Conservation (phyloP, 2,329 filamentous ascomycete species). For the Fusarium brevicatenulatum region DNA sequence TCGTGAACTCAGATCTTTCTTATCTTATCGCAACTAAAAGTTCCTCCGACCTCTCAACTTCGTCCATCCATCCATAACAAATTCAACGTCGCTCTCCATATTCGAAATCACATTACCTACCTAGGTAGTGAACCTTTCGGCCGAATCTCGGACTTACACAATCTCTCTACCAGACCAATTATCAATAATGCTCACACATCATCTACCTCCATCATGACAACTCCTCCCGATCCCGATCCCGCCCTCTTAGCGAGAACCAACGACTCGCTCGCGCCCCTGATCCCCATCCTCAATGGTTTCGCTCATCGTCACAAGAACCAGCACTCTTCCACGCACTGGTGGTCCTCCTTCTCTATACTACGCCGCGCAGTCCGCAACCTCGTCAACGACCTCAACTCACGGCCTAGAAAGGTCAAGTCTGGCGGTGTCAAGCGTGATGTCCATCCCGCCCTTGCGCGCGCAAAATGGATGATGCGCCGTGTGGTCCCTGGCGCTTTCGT, state of each 20-base stretch:
- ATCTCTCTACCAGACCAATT: not conserved
- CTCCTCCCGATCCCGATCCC: not conserved
- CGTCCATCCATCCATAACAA: not conserved
- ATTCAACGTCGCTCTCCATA: slow-evolving; percentile 15
- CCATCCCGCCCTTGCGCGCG: slow-evolving; percentile 34
- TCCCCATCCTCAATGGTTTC: slow-evolving; percentile 74
- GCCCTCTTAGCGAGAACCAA: slow-evolving; percentile 29
- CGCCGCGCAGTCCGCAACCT: slow-evolving; percentile 73
- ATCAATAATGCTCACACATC: slow-evolving; percentile 9
- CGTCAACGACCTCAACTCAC: slow-evolving; percentile 38
- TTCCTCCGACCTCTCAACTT: not conserved
- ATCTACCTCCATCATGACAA: slow-evolving; percentile 19
- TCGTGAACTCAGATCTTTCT: not conserved
- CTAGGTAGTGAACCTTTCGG: not conserved
- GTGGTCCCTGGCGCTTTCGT: slow-evolving; percentile 50
- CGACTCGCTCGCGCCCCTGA: slow-evolving; percentile 51
- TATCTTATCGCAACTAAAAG: slow-evolving; percentile 29
- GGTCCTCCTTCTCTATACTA: slow-evolving; percentile 75
- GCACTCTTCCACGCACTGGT: slow-evolving; percentile 85
- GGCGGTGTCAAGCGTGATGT: slow-evolving; percentile 6
- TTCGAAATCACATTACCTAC: not conserved
- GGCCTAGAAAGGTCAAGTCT: slow-evolving; percentile 20
- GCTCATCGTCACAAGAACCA: slow-evolving; percentile 92
- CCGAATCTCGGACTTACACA: slow-evolving; percentile 14
- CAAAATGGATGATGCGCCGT: slow-evolving; percentile 45